Evolutionary conservation across 345 rosid genomes (phyloP).

Genomic region (Lenwebbia sp.): DNA sequence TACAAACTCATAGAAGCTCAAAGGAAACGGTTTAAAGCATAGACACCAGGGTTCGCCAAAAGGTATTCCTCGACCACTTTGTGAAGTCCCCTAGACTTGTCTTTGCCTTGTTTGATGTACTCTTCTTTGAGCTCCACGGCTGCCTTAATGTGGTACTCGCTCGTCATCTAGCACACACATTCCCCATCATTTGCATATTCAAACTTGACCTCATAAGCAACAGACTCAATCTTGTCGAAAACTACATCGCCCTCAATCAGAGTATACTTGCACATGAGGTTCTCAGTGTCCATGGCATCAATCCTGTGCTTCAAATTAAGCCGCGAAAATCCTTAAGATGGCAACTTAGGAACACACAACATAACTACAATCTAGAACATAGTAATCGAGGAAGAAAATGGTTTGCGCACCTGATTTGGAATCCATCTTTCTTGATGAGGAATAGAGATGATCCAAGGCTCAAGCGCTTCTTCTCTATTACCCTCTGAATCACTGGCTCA

Average conservation of each 20-base stretch:
- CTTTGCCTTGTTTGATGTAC: constrained; percentile 4
- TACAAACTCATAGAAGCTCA: neutral
- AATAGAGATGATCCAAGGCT: too few relatives aligned
- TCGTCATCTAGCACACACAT: constrained; percentile 13
- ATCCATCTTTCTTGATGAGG: too few relatives aligned
- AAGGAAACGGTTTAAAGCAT: neutral
- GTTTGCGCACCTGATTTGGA: too few relatives aligned
- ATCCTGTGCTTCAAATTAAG: constrained; percentile 9
- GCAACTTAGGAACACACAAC: too few relatives aligned
- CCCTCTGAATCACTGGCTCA: too few relatives aligned
- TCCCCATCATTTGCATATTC: constrained; percentile 10
- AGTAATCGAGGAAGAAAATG: too few relatives aligned
- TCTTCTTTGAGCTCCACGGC: constrained; percentile 10
- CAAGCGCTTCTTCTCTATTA: too few relatives aligned
- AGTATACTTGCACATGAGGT: constrained; percentile 7
- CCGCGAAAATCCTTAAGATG: too few relatives aligned
- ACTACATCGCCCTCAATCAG: constrained; percentile 12
- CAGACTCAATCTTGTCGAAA: constrained; percentile 6
- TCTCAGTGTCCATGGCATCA: constrained; percentile 15
- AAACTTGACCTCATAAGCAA: constrained; percentile 11
- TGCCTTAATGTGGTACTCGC: constrained; percentile 2
- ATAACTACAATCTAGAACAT: too few relatives aligned
- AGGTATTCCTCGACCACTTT: constrained; percentile 18
- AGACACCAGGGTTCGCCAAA: constrained; percentile 10
- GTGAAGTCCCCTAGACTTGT: neutral